phyloP scores from a whole-genome alignment of 2,329 filamentous ascomycete genomes.

The Neofusicoccum sp. region DNA sequence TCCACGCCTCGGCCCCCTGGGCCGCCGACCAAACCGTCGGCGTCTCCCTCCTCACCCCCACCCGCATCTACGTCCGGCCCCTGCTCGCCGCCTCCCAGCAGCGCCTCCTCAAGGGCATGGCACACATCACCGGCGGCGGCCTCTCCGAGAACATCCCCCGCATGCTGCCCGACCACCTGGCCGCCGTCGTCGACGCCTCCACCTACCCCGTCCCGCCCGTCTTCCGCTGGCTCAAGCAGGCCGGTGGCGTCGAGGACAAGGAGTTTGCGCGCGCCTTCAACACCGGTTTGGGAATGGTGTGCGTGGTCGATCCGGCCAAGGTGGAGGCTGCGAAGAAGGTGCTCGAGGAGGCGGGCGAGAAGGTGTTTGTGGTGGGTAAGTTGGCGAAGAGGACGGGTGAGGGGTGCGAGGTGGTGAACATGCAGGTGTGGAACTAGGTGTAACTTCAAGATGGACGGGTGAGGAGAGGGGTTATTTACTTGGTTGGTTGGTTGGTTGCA shows the following conservation, averaged over 20 bases:
- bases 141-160: slow-evolving; percentile 91
- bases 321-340: slow-evolving; percentile 59
- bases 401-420: slow-evolving; percentile 62
- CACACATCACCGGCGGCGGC: slow-evolving; percentile 95
- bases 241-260: slow-evolving; percentile 65
- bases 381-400: slow-evolving; percentile 59
- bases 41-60: slow-evolving; percentile 78
- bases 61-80: slow-evolving; percentile 87
- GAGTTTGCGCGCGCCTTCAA: slow-evolving; percentile 97
- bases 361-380: slow-evolving; percentile 71
- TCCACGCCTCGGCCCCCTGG: slow-evolving; percentile 77
- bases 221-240: slow-evolving; percentile 80
- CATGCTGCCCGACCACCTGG: slow-evolving; percentile 77
- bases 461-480: neutral
- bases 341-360: slow-evolving; percentile 69
- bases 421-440: slow-evolving; percentile 49
- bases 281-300: slow-evolving; percentile 89
- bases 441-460: neutral
- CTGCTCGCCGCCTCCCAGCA: slow-evolving; percentile 64
- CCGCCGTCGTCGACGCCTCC: slow-evolving; percentile 75
- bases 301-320: slow-evolving; percentile 68
- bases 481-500: neutral
- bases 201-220: slow-evolving; percentile 75
- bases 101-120: slow-evolving; percentile 79
- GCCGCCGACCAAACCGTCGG: slow-evolving; percentile 60